Conservation (phyloP, 1,284 basidiomycete genomes). For the Bjerkandera adusta region DNA sequence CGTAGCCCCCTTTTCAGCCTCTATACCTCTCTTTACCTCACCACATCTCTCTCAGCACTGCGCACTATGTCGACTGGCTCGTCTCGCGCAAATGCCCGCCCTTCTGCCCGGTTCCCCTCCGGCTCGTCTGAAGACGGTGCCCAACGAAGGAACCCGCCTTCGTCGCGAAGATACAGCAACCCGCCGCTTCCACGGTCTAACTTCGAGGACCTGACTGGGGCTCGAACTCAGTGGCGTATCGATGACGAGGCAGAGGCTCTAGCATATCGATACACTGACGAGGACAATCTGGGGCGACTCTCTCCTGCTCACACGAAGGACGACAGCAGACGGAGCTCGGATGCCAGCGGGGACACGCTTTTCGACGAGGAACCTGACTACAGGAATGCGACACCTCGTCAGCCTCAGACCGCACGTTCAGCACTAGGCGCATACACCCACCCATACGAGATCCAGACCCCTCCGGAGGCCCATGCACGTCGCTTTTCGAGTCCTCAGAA, state of each 20-base stretch:
- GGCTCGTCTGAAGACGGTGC: no score
- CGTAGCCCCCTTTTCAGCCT: no score
- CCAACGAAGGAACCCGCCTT: not conserved
- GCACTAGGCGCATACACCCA: conserved; percentile 55
- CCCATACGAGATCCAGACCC: conserved; percentile 56
- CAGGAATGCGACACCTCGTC: conserved; percentile 19
- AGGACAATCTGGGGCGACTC: not conserved
- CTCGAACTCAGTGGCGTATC: conserved; percentile 4
- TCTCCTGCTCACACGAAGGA: not conserved
- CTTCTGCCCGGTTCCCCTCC: no score
- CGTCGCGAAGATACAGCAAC: not conserved
- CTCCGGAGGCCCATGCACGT: conserved; percentile 20
- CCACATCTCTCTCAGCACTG: no score
- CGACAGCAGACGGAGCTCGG: conserved; percentile 6
- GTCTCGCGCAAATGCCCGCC: no score
- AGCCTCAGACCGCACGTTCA: conserved; percentile 27
- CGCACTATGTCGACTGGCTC: no score
- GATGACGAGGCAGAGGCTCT: conserved; percentile 1
- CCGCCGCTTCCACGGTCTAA: conserved; percentile 1
- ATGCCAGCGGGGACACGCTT: conserved; percentile 2
- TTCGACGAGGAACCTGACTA: not conserved
- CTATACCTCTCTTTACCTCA: no score
- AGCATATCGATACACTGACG: not conserved
- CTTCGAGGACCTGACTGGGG: conserved; percentile 2
- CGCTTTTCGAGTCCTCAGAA: not conserved